Base-by-base conservation (phyloP, 306 rosid genomes). In the Coriaria nepalensis region DNA sequence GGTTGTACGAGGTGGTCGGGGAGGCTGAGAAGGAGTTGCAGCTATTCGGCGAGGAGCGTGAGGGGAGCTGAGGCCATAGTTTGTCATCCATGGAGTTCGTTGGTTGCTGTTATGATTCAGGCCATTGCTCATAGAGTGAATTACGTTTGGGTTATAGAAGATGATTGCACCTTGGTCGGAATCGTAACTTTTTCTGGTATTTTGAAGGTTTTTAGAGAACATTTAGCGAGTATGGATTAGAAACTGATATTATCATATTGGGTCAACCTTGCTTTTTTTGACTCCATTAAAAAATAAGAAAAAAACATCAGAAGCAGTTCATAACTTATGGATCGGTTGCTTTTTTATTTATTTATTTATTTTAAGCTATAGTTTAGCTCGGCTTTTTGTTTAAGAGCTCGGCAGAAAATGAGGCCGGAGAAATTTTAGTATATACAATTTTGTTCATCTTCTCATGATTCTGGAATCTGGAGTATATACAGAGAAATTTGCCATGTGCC, bases 71-170 rank as follows among this genome's bases (percentile, higher is more conserved):
- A 90, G 65, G 96, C 95, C 32, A 79, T 82, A 11, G 94, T 90
- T 37, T 90, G 94, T 55, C 71, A 77, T 47, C 85, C 95, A 2
- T 59, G 73, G 76, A 85, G 93, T 70, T 79, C 98, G 4, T 20
- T 90, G 72, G 83, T 79, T 60, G 95, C 98, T 0, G 98, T 85
- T 47, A 77, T 85, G 87, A 62, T 90, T 64, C 95, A 82, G 70
- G 95, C 93, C 2, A 75, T 90, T 7, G 62, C 96, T 0, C 94
- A 79, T 50, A 78, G 96, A 10, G 84, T 78, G 35, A 70, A 70
- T 42, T 82, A 82, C 44, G 78, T 73, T 34, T 90, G 98, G 98
- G 98, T 90, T 44, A 84, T 75, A 9, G 78, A 85, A 64, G 81
- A 75, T 15, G 83, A 90, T 50, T 82, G 78, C 40, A 67, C 73